Conservation (phyloP, 2,329 filamentous ascomycete species). For the Xylariaceae sp. region DNA sequence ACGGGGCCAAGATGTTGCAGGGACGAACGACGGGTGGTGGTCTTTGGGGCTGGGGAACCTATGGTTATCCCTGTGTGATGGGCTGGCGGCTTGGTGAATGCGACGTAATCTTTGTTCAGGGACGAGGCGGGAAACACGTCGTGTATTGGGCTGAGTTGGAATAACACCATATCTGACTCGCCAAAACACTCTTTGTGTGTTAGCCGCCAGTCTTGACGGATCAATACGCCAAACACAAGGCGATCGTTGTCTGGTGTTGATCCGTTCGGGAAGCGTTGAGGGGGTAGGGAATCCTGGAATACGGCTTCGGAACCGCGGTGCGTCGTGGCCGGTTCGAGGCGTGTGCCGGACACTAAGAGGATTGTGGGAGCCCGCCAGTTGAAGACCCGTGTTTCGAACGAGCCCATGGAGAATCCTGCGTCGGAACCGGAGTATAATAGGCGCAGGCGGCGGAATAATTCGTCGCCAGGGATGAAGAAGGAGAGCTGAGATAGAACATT, state of each 20-base stretch:
- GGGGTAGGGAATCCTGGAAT: conserved; percentile 60
- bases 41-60: conserved; percentile 57
- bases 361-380: conserved; percentile 75
- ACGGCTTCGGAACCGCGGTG: conserved; percentile 48
- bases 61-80: conserved; percentile 60
- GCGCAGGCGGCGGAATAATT: conserved; percentile 62
- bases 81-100: conserved; percentile 62
- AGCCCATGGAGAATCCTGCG: conserved; percentile 73
- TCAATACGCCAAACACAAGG: conserved; percentile 64
- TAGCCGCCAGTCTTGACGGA: conserved; percentile 65
- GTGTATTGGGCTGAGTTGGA: conserved; percentile 68
- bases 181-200: conserved; percentile 67
- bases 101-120: conserved; percentile 63
- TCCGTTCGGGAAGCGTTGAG: conserved; percentile 55
- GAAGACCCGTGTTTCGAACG: conserved; percentile 70
- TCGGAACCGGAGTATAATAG: conserved; percentile 67
- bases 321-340: conserved; percentile 46
- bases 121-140: conserved; percentile 65
- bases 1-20: conserved; percentile 36
- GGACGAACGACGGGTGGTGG: conserved; percentile 27
- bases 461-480: conserved; percentile 63
- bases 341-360: conserved; percentile 63
- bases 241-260: conserved; percentile 40
- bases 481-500: conserved; percentile 66
- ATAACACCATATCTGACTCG: conserved; percentile 58